Base-by-base conservation (phyloP, 306 rosid genomes). In the Mimosa bimucronata region DNA sequence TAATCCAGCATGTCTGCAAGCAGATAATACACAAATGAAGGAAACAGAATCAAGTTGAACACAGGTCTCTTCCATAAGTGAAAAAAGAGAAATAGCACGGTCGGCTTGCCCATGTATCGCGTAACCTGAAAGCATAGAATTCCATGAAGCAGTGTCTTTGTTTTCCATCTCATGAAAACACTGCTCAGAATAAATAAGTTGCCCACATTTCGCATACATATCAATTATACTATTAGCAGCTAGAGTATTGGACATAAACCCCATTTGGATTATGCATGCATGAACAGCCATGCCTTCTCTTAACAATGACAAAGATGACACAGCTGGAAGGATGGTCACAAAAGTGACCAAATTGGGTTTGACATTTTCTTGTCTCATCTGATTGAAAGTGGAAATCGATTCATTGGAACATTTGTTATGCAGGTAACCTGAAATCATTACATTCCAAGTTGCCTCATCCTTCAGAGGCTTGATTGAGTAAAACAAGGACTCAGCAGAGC, bases 1-100 rank as follows among this genome's bases (percentile, higher is more conserved):
- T 48, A 90, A 85, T 75, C 95, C 95, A 18, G 89, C 84, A 74
- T 92, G 97, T 79, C 95, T 87, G 87, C 95, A 92, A 58, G 92
- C 91, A 75, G 95, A 92, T 78, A 89, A 76, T 75, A 92, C 87
- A 50, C 87, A 74, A 61, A 88, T 10, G 78, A 83, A 90, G 52
- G 97, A 89, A 69, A 90, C 82, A 26, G 87, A 85, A 84, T 92
- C 95, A 74, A 89, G 74, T 44, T 6, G 83, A 66, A 85, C 85
- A 42, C 29, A 21, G 19, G 81, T 83, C 82, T 82, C 87, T 75
- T 83, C 84, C 97, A 92, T 89, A 15, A 68, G 85, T 16, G 90
- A 85, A 78, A 90, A 88, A 75, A 88, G 92, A 31, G 87, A 29
- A 29, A 89, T 44, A 28, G 93, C 91, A 5, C 45, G 23, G 60